phyloP scores from a whole-genome alignment of 306 rosid species.

The Arachis hypogaea region DNA sequence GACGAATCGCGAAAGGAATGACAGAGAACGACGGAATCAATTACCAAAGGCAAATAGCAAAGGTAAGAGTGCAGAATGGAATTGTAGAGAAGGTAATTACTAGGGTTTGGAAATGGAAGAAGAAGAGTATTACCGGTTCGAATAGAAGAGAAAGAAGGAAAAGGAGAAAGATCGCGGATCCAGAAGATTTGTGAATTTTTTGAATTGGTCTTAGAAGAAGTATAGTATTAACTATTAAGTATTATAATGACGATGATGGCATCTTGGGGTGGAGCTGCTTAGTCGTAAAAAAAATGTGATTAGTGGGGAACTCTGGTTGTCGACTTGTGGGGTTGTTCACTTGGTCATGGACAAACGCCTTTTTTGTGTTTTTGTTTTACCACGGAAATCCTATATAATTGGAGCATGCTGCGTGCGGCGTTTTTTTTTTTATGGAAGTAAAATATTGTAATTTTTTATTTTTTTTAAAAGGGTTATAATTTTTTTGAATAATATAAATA shows the following conservation, averaged over 20 bases:
- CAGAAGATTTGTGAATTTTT: neutral
- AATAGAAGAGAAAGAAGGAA: conserved; percentile 21
- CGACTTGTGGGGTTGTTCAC: no score
- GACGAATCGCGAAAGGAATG: conserved; percentile 4
- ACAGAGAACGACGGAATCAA: neutral
- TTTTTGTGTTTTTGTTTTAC: no score
- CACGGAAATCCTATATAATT: no score
- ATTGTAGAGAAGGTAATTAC: neutral
- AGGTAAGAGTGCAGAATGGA: neutral
- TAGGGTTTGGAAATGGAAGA: conserved; percentile 25
- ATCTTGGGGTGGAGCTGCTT: neutral
- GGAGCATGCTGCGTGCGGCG: no score
- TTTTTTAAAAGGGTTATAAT: no score
- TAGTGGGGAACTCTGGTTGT: neutral
- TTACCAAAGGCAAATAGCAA: neutral
- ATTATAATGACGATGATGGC: neutral
- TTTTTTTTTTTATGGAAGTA: no score
- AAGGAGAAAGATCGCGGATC: conserved; percentile 31
- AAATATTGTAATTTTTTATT: no score
- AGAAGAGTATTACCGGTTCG: neutral
- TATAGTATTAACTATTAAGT: neutral
- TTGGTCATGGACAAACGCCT: no score
- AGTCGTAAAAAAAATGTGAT: neutral
- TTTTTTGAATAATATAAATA: no score
- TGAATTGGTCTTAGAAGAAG: conserved; percentile 36